Evolutionary conservation across 192 early-diverging fungal species (phyloP), one percentile per base, ranked within the genome.

Genomic region (Coemansia umbellata): DNA sequence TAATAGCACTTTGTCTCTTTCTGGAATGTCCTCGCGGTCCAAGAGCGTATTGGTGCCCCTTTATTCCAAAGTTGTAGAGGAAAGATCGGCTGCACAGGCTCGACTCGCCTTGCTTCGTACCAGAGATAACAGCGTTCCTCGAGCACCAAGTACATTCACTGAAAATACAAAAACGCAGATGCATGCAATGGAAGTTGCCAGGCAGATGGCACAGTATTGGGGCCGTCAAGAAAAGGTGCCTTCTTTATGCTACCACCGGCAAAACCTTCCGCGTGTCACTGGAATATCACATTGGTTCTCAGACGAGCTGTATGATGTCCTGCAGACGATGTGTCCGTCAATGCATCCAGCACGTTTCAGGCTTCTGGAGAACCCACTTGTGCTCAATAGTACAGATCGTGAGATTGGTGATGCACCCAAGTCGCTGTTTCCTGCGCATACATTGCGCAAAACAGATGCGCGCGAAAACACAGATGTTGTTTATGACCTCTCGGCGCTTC

Each of bases 171-270:
- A 77, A 55, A 56, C 28, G 48, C 73, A 69, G 36, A 63, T 69
- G 13, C 66, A 69, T 28, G 73, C 66, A 9, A 76, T 76, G 73
- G 66, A 76, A 36, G 57, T 76, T 47, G 66, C 73, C 8, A 62
- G 73, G 11, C 66, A 76, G 33, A 76, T 76, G 73, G 73, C 73
- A 3, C 66, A 69, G 58, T 76, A 76, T 50, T 76, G 73, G 73
- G 73, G 73, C 27, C 33, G 54, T 14, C 54, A 76, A 23, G 58
- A 69, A n/a, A 37, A 57, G 9, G 66, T 69, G 6, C 41, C 56
- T 36, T 76, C 73, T 4, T n/a, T 76, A 40, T 58, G 54, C 7
- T 48, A 69, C 35, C 61, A 62, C 40, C 73, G 66, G 27, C 66
- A 69, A 48, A 53, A 39, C 54, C 62, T 76, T 36, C 73, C 73